Base-by-base conservation (phyloP, 768 basidiomycete genomes). In the Leccinellum albellum region DNA sequence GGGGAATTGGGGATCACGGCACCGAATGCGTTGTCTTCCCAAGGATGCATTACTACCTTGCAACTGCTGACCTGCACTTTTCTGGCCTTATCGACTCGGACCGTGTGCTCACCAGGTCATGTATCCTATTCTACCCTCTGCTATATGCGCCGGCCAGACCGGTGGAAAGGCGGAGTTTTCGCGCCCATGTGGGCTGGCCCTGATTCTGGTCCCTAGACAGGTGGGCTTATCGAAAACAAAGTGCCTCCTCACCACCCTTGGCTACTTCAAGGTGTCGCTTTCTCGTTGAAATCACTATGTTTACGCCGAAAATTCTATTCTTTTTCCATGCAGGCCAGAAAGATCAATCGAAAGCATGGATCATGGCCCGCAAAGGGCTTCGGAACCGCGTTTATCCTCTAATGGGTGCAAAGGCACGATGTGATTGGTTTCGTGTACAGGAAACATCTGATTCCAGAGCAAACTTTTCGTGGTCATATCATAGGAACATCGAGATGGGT, bases 141-240 rank as follows among this genome's bases (percentile, higher is more conserved):
- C 35, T 50, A 28, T 35, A 33, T 21, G 26, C 17, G 1, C 10
- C 20, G 15, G 21, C 32, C 21, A 5, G n/a, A 32, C 32, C n/a
- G 20, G n/a, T 24, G 35, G 31, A 20, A 51, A n/a, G 24, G 37
- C 21, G 35, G 12, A 29, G 42, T 26, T 42, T 50, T 31, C 32
- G 51, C 21, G 17, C 48, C 46, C 59, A 61, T 58, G 54, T 46
- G 56, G 48, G 44, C 28, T 46, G 23, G 2, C 40, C 23, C 21
- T n/a, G 28, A 55, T 37, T 50, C 26, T 26, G 6, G 28, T 28
- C 28, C 28, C 4, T 14, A 48, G 4, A 40, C 52, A 26, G 24
- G 9, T 23, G 23, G 31, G n/a, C 51, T 29, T 51, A 54, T 50
- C 49, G 24, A 48, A 40, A 32, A 50, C 15, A 44, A 24, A 8